Evolutionary conservation across 305 asterid genomes (phyloP).

Genomic region (Fraxinus albicans): DNA sequence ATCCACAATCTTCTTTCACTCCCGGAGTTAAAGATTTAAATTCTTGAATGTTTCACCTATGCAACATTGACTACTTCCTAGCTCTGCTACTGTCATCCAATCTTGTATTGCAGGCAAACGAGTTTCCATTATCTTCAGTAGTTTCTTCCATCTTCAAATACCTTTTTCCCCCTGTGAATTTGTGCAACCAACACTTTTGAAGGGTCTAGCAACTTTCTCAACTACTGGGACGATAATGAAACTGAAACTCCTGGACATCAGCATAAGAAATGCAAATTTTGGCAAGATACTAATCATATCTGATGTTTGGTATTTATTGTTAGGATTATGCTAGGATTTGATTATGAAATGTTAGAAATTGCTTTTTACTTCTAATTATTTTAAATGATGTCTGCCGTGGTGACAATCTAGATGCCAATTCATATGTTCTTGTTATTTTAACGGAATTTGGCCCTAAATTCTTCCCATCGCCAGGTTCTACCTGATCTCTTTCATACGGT

Average conservation of each 20-base stretch:
- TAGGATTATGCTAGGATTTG: neutral
- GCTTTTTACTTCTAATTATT: constrained; percentile 7
- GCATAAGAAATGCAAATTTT: neutral
- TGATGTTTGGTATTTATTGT: neutral
- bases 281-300: neutral
- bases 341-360: constrained; percentile 9
- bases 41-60: neutral
- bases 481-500: constrained; percentile 96
- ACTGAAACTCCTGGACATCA: neutral
- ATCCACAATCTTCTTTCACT: neutral
- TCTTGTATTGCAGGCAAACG: neutral
- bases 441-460: constrained; percentile 20
- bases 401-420: constrained; percentile 14
- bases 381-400: constrained; percentile 7
- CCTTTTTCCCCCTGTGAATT: neutral
- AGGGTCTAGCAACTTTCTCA: neutral
- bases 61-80: neutral
- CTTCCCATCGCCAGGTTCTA: constrained; percentile 57
- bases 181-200: neutral
- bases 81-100: neutral
- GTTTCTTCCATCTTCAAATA: neutral
- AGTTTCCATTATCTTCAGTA: neutral
- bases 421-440: constrained; percentile 1
- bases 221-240: neutral
- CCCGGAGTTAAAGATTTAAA: neutral